Conservation (phyloP, 495 filamentous ascomycete genomes). For the Chaetomidium leptoderma region DNA sequence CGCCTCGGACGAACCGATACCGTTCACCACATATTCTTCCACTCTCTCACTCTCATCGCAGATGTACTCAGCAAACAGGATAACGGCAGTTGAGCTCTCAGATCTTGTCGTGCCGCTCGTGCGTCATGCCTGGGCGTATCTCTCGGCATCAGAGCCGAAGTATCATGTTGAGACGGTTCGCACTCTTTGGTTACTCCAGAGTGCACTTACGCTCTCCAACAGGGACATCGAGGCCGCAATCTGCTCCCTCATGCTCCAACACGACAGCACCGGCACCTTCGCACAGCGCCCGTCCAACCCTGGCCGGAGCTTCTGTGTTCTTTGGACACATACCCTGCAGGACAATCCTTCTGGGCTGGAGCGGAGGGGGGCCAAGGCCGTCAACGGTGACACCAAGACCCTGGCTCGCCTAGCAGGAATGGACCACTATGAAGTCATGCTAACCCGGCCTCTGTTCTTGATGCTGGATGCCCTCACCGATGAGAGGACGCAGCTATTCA, state of each 20-base stretch:
- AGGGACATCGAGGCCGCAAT: constrained; percentile 74
- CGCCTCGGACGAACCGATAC: constrained; percentile 28
- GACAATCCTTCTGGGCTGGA: constrained; percentile 49
- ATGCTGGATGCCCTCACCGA: constrained; percentile 75
- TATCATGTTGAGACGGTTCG: constrained; percentile 90
- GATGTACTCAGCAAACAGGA: constrained; percentile 55
- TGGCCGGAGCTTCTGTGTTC: constrained; percentile 61
- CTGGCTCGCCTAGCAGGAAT: constrained; percentile 44
- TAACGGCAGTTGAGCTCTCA: constrained; percentile 55
- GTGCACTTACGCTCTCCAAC: constrained; percentile 45
- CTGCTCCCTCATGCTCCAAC: constrained; percentile 63
- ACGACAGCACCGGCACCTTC: constrained; percentile 49
- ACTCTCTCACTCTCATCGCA: constrained; percentile 58
- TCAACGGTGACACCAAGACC: constrained; percentile 49
- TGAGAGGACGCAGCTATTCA: constrained; percentile 66
- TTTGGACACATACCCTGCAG: constrained; percentile 77
- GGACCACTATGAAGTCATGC: constrained; percentile 60
- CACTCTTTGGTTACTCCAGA: constrained; percentile 79
- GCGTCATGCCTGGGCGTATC: constrained; percentile 66
- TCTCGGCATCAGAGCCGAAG: constrained; percentile 76
- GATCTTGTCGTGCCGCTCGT: constrained; percentile 65
- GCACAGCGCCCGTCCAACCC: constrained; percentile 50
- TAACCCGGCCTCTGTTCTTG: constrained; percentile 77
- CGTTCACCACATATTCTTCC: constrained; percentile 54
- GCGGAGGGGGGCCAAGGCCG: constrained; percentile 45